Conservation (phyloP, 495 filamentous ascomycete species). For the Parmelia sp. region DNA sequence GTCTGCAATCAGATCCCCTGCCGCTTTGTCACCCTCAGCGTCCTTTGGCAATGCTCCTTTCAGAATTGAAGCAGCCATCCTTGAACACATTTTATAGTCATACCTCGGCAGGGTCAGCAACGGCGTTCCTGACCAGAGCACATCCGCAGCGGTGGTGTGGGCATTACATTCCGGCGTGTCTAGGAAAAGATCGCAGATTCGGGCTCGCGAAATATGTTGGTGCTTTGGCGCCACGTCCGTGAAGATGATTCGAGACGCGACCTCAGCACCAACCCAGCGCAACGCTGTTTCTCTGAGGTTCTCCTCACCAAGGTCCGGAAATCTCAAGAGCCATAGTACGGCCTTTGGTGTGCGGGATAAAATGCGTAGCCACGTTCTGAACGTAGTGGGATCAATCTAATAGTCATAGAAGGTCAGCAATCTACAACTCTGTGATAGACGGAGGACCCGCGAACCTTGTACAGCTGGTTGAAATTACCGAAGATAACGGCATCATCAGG, state of each 20-base stretch:
- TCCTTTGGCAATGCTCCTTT: constrained; percentile 75
- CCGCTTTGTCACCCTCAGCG: constrained; percentile 58
- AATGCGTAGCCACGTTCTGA: constrained; percentile 94
- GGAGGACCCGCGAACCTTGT: constrained; percentile 64
- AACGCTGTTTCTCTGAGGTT: constrained; percentile 75
- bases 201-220: constrained; percentile 85
- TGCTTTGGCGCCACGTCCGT: constrained; percentile 96
- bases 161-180: constrained; percentile 98
- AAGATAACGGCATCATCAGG: constrained; percentile 83
- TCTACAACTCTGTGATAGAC: constrained; percentile 10
- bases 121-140: constrained; percentile 93
- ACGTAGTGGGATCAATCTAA: constrained; percentile 95
- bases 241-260: constrained; percentile 88
- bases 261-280: constrained; percentile 76
- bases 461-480: constrained; percentile 98
- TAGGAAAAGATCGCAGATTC: constrained; percentile 88
- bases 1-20: constrained; percentile 66
- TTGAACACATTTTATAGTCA: constrained; percentile 96
- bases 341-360: constrained; percentile 80
- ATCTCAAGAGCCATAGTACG: constrained; percentile 91
- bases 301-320: constrained; percentile 86
- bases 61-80: constrained; percentile 93
- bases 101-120: constrained; percentile 91
- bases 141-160: constrained; percentile 94
- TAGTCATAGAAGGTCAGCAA: constrained; percentile 19